Evolutionary conservation across 805 yeast species (phyloP), one percentile per base, ranked within the genome.

Genomic region (Pichia membranifaciens): DNA sequence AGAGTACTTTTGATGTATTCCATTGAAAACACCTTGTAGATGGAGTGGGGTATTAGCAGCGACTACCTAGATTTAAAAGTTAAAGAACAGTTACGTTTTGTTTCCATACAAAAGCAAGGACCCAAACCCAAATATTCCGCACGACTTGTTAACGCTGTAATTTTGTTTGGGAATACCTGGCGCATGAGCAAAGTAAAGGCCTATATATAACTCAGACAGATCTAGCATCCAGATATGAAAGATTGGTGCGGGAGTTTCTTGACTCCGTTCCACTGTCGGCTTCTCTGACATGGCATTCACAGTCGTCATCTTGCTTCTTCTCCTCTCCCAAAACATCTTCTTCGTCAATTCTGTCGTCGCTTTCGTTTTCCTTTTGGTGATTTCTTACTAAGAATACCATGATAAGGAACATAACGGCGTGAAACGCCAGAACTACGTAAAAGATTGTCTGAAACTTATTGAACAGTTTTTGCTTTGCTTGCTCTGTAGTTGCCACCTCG

Each of bases 1-100:
- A 8, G 52, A 50, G 34, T 45, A 50, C 0, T 56, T 50, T 18
- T 43, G 48, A 41, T 45, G 50, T 21, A 54, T 48, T 10, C 58
- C 58, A 16, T 53, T 37, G 15, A 54, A 50, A 15, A 47, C 43
- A 2, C 58, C 57, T 38, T 54, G 58, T 18, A 55, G 38, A 42
- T 55, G 55, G 17, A 52, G 17, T 18, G 58, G 58, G 9, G 57
- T 54, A n/a, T 35, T 25, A 38, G 49, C 61, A 34, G 60, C 56
- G 7, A 69, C 54, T 4, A 65, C 58, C 29, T 58, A 64, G 34
- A 64, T 45, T 42, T 63, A 70, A 3, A 67, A 59, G 23, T 67
- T 58, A 52, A 66, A 68, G 49, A 60, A 70, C 3, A 63, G 43
- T 34, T 68, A 68, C 1, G 41, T 49, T 41, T 20, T 54, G 23